These are phyloP conservation scores for Ustilago crameri DNA, from an alignment of 1,284 basidiomycete genomes.

Conservation along the genomic window DNA sequence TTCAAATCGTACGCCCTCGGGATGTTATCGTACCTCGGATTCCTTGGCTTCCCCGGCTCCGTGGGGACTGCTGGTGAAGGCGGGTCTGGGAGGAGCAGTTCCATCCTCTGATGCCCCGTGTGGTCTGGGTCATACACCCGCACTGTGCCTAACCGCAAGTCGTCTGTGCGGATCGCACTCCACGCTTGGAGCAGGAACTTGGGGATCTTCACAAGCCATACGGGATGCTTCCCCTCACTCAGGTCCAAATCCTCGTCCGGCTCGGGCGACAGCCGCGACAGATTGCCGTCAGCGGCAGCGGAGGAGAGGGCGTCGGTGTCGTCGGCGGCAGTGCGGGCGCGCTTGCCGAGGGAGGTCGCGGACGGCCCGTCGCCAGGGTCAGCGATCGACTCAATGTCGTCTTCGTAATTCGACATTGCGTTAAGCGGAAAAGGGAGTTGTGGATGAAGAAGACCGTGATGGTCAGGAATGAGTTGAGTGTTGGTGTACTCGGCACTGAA, in stretches of 20 bases:
- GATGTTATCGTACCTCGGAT: conserved; percentile 41
- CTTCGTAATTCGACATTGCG: conserved; percentile 52
- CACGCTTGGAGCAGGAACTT: conserved; percentile 72
- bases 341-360: conserved; percentile 30
- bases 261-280: conserved; percentile 53
- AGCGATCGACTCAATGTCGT: conserved; percentile 50
- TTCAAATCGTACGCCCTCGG: conserved; percentile 62
- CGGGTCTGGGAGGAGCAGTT: conserved; percentile 58
- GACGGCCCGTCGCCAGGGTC: conserved; percentile 32
- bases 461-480: not conserved
- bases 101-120: conserved; percentile 62
- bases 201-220: conserved; percentile 70
- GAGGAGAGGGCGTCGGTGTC: not conserved
- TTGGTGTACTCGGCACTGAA: too few species aligned
- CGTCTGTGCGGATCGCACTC: conserved; percentile 70
- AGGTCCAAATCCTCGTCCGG: conserved; percentile 65
- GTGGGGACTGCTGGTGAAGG: conserved; percentile 52
- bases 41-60: conserved; percentile 21
- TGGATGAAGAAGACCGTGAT: not conserved
- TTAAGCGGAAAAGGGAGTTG: not conserved
- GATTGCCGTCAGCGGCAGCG: not conserved
- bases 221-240: conserved; percentile 49
- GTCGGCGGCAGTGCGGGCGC: conserved; percentile 11
- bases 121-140: conserved; percentile 70
- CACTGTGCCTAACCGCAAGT: conserved; percentile 70